phyloP scores from a whole-genome alignment of 371 early-diverging fungal species.

The Actinomortierella wolfii region DNA sequence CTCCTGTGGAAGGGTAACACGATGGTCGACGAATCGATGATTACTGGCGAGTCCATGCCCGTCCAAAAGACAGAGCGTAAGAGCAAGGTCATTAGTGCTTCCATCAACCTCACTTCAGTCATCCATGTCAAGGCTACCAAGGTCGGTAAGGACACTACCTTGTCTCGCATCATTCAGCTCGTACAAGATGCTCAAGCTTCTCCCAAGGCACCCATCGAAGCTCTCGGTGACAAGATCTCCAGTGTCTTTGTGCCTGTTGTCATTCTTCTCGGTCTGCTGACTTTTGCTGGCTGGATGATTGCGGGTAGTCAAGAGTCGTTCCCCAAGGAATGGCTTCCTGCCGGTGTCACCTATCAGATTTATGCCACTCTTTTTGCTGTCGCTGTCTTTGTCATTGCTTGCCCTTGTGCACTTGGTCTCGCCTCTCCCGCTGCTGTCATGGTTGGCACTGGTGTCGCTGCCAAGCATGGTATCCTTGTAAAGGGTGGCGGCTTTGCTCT shows the following conservation, averaged over 20 bases:
- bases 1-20: slow-evolving; percentile 60
- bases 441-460: slow-evolving; percentile 91
- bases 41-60: slow-evolving; percentile 85
- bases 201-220: slow-evolving; percentile 69
- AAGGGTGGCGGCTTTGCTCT: slow-evolving; percentile 46
- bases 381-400: slow-evolving; percentile 74
- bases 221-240: slow-evolving; percentile 67
- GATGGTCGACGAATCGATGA: slow-evolving; percentile 78
- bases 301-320: slow-evolving; percentile 41
- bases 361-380: slow-evolving; percentile 74
- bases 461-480: slow-evolving; percentile 60
- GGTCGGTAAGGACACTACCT: slow-evolving; percentile 64
- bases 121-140: slow-evolving; percentile 61
- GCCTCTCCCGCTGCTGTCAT: slow-evolving; percentile 84
- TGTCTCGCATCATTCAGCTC: slow-evolving; percentile 66
- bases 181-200: slow-evolving; percentile 74
- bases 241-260: slow-evolving; percentile 63
- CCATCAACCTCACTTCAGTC: slow-evolving; percentile 60
- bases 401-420: slow-evolving; percentile 74
- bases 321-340: slow-evolving; percentile 53
- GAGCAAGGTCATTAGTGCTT: slow-evolving; percentile 61
- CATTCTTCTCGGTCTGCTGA: slow-evolving; percentile 57
- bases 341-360: slow-evolving; percentile 61
- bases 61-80: slow-evolving; percentile 60
- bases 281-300: slow-evolving; percentile 63